A percentile compares a stretch with the other conserved stretches of the same genome.
phyloP scores from a whole-genome alignment of 305 asterid species.

The Andrographis paniculata region DNA sequence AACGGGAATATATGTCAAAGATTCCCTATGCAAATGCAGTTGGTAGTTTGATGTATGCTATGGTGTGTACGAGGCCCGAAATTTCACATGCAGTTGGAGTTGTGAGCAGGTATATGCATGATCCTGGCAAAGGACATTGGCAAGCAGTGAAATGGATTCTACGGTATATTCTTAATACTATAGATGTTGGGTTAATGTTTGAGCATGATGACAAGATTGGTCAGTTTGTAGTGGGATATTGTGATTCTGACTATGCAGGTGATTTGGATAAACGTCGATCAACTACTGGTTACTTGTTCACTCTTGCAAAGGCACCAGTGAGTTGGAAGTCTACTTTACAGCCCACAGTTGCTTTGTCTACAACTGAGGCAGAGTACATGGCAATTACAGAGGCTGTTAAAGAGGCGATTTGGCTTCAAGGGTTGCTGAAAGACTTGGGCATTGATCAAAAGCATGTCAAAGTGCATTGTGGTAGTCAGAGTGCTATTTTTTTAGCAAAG shows the following conservation, averaged over 20 bases:
- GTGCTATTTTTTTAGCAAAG: background rate
- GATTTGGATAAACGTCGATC: background rate
- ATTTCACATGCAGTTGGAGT: background rate
- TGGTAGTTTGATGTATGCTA: slow-evolving; percentile 12
- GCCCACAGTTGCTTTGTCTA: background rate
- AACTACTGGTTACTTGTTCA: background rate
- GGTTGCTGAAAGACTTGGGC: background rate
- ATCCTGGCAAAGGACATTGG: background rate
- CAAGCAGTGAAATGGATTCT: background rate
- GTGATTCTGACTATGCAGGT: background rate
- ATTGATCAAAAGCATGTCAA: background rate
- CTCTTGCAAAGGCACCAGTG: background rate
- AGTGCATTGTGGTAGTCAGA: background rate
- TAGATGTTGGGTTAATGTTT: background rate
- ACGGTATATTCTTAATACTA: background rate
- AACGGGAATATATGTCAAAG: background rate
- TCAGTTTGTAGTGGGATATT: background rate
- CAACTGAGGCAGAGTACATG: background rate
- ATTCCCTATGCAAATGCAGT: slow-evolving; percentile 10
- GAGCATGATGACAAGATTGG: background rate
- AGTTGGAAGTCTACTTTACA: background rate
- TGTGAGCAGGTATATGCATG: too few relatives aligned
- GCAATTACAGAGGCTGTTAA: background rate
- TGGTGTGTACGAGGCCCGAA: slow-evolving; percentile 6
- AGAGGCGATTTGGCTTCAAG: background rate